Base-by-base conservation (phyloP, 176 grass and related monocot genomes). In the Musa schizocarpa region DNA sequence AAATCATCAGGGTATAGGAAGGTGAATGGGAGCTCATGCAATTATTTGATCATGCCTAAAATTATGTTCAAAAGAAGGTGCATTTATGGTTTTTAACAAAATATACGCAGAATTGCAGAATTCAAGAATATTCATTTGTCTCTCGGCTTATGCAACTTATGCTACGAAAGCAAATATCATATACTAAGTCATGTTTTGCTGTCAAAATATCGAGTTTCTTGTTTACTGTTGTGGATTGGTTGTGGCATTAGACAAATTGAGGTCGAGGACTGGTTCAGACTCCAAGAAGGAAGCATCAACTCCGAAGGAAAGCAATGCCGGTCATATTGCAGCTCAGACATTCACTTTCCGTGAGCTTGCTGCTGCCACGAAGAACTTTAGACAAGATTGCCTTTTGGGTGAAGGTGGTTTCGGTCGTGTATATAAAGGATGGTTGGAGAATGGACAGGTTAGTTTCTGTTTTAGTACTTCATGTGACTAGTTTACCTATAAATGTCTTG, bases 381-480 rank as follows among this genome's bases (percentile, higher is more conserved):
- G 65, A 76, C 69, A 70, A 54, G 80, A 79, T 80, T 88, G 78
- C 54, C 73, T 89, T 77, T 16, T 57, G 68, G 83, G 83, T 23
- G 83, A 85, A 75, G 83, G 83, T 24, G 83, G 83, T 75, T 85
- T 85, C 51, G 83, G 83, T 26, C 83, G 83, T 75, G 83, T 85
- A 54, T 85, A 85, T 43, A 85, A 80, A 80, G 83, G 83, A 65
- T 63, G 43, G 22, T 72, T 58, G 50, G 64, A 79, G 52, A 70
- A n/a, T 50, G 66, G 77, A 79, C 77, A 79, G 77, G 77, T 79
- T 22, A 50, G 53, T 58, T 13, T 50, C 21, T 11, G 59, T 79
- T 70, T 79, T 34, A 12, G 0, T 54, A 54, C 67, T 26, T 68
- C 24, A 68, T 68, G 11, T 68, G 25, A 13, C 23, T 67, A 13